Conservation (phyloP, 768 basidiomycete genomes). For the Fistulinella prunicolor region DNA sequence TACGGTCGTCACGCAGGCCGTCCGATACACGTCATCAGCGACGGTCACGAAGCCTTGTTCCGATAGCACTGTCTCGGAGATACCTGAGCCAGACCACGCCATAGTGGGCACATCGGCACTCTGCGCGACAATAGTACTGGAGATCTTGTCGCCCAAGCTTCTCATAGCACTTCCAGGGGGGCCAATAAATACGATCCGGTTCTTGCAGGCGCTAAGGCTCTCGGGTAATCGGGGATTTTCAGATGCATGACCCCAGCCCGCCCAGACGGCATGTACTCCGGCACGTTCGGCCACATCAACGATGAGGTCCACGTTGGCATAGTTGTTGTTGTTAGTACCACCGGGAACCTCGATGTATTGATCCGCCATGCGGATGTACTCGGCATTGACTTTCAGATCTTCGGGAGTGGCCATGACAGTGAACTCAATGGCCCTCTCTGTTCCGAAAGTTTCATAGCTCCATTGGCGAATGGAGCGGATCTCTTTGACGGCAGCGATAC, state of each 20-base stretch:
- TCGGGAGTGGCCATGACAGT: conserved; percentile 99
- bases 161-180: conserved; percentile 99
- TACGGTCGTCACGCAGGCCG: conserved; percentile 84
- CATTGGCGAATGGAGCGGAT: conserved; percentile 99
- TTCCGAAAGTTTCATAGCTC: conserved; percentile 99
- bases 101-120: conserved; percentile 95
- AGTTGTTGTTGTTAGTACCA: conserved; percentile 98
- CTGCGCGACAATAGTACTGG: conserved; percentile 98
- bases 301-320: conserved; percentile 98
- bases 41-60: conserved; percentile 90
- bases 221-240: conserved; percentile 98
- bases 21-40: conserved; percentile 82
- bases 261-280: conserved; percentile 99
- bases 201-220: conserved; percentile 83
- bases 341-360: conserved; percentile 98
- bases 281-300: conserved; percentile 96
- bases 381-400: conserved; percentile 97
- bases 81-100: conserved; percentile 97
- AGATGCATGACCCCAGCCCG: conserved; percentile 99
- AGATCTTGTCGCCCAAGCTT: conserved; percentile 98
- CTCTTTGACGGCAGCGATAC: conserved; percentile 99
- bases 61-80: conserved; percentile 81
- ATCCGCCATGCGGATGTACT: conserved; percentile 99
- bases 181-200: conserved; percentile 98
- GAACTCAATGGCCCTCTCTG: conserved; percentile 94